Conservation (phyloP, 495 filamentous ascomycete genomes). For the Aspergillus nanangensis region DNA sequence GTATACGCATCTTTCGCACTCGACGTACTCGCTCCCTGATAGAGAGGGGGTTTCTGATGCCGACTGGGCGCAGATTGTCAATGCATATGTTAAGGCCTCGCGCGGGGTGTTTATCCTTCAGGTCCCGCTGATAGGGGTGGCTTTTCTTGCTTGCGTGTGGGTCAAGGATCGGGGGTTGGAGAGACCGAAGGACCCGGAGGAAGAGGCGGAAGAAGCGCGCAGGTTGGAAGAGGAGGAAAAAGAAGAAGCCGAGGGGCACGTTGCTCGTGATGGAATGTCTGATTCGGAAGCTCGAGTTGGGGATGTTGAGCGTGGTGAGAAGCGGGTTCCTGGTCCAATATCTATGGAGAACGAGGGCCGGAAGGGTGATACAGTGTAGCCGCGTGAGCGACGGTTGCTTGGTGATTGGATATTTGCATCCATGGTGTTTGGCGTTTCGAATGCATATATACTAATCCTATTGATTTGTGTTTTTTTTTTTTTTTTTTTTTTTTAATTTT, state of each 20-base stretch:
- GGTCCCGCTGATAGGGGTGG: conserved; percentile 50
- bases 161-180: conserved; percentile 52
- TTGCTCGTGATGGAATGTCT: too few species aligned
- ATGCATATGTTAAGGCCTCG: conserved; percentile 48
- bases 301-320: too few species aligned
- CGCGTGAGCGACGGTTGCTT: too few species aligned
- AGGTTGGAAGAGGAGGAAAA: conserved; percentile 17
- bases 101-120: conserved; percentile 50
- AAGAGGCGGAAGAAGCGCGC: conserved; percentile 31
- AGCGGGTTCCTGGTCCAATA: too few species aligned
- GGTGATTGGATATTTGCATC: too few species aligned
- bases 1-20: conserved; percentile 36
- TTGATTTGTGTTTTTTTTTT: too few species aligned
- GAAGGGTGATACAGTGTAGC: too few species aligned
- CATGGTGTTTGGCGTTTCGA: too few species aligned
- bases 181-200: conserved; percentile 42
- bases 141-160: conserved; percentile 47
- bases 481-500: too few species aligned
- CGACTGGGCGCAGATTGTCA: conserved; percentile 39
- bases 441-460: too few species aligned
- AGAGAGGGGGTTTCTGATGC: conserved; percentile 23
- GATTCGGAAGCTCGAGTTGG: neutral
- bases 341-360: too few species aligned
- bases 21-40: conserved; percentile 38
- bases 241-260: conserved; percentile 7